Conservation (phyloP, 805 yeast genomes). For the Nakazawaea molendinolei region DNA sequence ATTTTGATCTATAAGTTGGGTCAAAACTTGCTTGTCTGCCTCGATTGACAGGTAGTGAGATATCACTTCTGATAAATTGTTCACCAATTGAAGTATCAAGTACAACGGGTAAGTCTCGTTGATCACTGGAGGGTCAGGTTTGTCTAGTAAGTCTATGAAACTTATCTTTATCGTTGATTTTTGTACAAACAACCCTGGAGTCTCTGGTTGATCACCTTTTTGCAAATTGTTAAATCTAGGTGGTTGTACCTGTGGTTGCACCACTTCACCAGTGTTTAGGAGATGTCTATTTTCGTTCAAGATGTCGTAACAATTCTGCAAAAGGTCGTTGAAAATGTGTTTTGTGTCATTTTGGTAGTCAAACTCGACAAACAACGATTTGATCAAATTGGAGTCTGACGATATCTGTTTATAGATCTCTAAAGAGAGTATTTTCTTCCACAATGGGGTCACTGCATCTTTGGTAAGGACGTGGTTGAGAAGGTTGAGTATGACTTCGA, state of each 20-base stretch:
- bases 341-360: conserved; percentile 45
- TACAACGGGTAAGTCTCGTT: conserved; percentile 58
- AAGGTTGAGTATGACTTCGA: conserved; percentile 73
- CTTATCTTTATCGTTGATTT: conserved; percentile 44
- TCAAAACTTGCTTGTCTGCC: neutral
- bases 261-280: conserved; percentile 28
- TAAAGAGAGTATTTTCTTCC: conserved; percentile 71
- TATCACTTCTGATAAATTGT: conserved; percentile 61
- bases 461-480: conserved; percentile 65
- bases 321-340: conserved; percentile 53
- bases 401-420: conserved; percentile 65
- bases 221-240: conserved; percentile 5
- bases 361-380: conserved; percentile 50
- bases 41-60: conserved; percentile 32
- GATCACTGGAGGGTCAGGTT: conserved; percentile 63
- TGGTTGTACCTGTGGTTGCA: conserved; percentile 21
- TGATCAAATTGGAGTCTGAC: conserved; percentile 45
- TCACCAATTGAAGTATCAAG: conserved; percentile 48
- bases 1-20: conserved; percentile 19
- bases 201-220: conserved; percentile 9
- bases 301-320: conserved; percentile 34
- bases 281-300: conserved; percentile 25
- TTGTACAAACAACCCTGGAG: conserved; percentile 31
- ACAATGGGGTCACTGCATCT: conserved; percentile 46
- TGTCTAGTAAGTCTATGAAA: conserved; percentile 74